Percentiles rank a stretch among this genome's conserved stretches.
These are phyloP conservation scores for Aureoboletus auriporus DNA, from an alignment of 768 basidiomycete genomes.

Conservation along the genomic window DNA sequence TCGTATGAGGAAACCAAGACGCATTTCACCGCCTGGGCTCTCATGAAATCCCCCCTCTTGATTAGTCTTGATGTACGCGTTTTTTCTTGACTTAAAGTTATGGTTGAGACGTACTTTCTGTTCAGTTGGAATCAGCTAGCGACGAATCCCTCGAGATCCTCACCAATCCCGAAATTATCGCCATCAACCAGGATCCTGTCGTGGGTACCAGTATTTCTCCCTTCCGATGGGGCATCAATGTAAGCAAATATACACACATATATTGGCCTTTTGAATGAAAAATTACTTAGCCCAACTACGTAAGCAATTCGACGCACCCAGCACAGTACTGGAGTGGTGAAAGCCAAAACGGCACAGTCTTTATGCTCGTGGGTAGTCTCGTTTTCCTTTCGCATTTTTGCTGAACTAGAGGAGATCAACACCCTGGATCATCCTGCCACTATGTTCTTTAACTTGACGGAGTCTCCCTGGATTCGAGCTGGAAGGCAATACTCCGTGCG, in stretches of 20 bases:
- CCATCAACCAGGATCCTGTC: conserved; percentile 65
- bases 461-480: conserved; percentile 69
- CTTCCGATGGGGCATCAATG: conserved; percentile 67
- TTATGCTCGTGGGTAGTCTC: conserved; percentile 53
- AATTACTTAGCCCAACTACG: conserved; percentile 31
- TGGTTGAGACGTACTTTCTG: not conserved
- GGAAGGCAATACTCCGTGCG: conserved; percentile 63
- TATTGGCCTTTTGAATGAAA: not conserved
- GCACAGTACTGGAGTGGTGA: conserved; percentile 73
- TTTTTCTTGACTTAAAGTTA: conserved; percentile 5
- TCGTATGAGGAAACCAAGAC: conserved; percentile 62
- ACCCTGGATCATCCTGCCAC: conserved; percentile 50
- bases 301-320: conserved; percentile 44
- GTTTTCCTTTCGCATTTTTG: not conserved
- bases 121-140: conserved; percentile 48
- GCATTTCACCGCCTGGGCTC: conserved; percentile 70
- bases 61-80: conserved; percentile 53
- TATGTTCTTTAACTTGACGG: conserved; percentile 60
- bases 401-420: conserved; percentile 45
- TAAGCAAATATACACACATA: conserved; percentile 26
- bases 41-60: conserved; percentile 66
- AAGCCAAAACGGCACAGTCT: conserved; percentile 58
- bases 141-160: conserved; percentile 51
- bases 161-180: conserved; percentile 60
- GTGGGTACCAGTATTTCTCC: conserved; percentile 59